Evolutionary conservation across 2,329 filamentous ascomycete species (phyloP).

Genomic region (Cercospora sp.): DNA sequence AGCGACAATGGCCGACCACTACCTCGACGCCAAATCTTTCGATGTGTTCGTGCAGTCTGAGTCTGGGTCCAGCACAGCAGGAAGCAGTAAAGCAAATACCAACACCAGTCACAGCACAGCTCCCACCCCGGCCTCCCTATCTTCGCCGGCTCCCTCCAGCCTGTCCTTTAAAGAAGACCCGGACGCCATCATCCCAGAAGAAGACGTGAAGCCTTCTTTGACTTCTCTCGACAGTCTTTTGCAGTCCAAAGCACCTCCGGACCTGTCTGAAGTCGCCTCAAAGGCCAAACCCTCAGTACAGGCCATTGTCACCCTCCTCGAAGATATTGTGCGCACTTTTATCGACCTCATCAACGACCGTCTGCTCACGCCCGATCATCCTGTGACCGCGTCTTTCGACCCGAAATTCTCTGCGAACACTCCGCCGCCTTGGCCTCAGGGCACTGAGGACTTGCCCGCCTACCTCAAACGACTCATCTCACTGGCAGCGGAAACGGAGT

Average conservation of each 20-base stretch:
- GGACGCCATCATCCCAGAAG: not conserved
- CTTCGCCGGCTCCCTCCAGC: not conserved
- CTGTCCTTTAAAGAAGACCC: not conserved
- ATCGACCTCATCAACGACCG: slow-evolving; percentile 10
- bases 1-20: not conserved
- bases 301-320: slow-evolving; percentile 11
- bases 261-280: slow-evolving; percentile 8
- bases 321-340: slow-evolving; percentile 11
- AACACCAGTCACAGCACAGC: slow-evolving; percentile 12
- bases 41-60: slow-evolving; percentile 1
- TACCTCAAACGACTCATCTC: slow-evolving; percentile 7
- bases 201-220: slow-evolving; percentile 1
- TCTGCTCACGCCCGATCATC: not conserved
- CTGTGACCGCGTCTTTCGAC: slow-evolving; percentile 7
- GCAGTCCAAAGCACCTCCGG: not conserved
- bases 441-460: not conserved
- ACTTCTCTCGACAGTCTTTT: slow-evolving; percentile 9
- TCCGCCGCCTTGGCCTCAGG: slow-evolving; percentile 13
- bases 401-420: slow-evolving; percentile 5
- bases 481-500: slow-evolving; percentile 9
- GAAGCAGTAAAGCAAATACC: slow-evolving; percentile 8
- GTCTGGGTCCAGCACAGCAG: slow-evolving; percentile 5
- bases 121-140: slow-evolving; percentile 8
- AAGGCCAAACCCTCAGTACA: slow-evolving; percentile 7
- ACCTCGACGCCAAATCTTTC: slow-evolving; percentile 2